Evolutionary conservation across 2,329 filamentous ascomycete species (phyloP).

Genomic region (Paecilomyces formosus): DNA sequence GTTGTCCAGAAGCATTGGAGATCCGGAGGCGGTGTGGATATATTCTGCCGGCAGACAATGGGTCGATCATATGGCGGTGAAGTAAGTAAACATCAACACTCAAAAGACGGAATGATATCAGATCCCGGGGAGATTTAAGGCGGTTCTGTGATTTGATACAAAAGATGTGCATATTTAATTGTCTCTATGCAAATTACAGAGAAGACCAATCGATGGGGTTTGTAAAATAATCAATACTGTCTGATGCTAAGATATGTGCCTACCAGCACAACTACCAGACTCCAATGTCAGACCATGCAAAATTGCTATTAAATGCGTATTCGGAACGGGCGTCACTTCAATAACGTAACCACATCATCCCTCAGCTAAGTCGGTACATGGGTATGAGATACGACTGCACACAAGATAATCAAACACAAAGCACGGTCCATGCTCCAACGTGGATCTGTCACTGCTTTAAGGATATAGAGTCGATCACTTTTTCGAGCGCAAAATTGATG

Average conservation of each 20-base stretch:
- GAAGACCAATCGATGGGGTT: neutral
- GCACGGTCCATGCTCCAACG: neutral
- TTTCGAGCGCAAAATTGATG: neutral
- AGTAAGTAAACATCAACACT: neutral
- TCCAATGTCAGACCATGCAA: neutral
- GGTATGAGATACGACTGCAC: neutral
- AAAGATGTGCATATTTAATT: too few species aligned
- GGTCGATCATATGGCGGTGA: neutral
- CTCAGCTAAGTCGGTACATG: neutral
- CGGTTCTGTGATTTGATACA: too few species aligned
- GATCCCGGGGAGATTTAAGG: too few species aligned
- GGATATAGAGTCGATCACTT: neutral
- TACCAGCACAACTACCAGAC: too few species aligned
- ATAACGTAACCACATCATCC: neutral
- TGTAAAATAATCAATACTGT: too few species aligned
- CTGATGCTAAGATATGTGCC: too few species aligned
- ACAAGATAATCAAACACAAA: neutral
- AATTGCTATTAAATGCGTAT: neutral
- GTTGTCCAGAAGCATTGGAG: conserved; percentile 14
- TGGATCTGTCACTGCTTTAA: neutral
- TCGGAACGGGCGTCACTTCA: neutral
- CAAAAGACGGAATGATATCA: neutral
- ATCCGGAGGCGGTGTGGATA: conserved; percentile 13
- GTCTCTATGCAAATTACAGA: too few species aligned
- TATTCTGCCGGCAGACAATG: neutral